A percentile compares a stretch with the other conserved stretches of the same genome.
Conservation (phyloP, 1,139 yeast species). For the Geotrichum australiense region DNA sequence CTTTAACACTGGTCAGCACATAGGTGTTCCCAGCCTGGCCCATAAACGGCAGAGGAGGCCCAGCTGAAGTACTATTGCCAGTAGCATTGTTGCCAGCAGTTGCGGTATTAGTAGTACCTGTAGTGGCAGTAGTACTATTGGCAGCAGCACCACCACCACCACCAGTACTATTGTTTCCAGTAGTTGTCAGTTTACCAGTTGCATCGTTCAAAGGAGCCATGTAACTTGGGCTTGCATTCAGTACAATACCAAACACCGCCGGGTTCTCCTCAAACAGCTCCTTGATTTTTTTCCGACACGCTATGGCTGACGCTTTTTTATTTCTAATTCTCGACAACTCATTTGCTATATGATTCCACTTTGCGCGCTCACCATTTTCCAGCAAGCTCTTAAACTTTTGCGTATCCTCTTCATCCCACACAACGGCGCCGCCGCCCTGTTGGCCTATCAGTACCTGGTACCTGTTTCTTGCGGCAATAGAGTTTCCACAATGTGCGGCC, state of each 20-base stretch:
- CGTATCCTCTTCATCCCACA: conserved; percentile 58
- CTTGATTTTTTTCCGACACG: conserved; percentile 50
- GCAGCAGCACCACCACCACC: no score
- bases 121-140: no score
- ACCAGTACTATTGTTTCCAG: no score
- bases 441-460: conserved; percentile 79
- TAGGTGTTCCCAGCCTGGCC: no score
- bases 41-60: no score
- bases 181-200: no score
- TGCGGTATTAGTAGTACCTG: no score
- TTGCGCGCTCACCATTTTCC: conserved; percentile 66
- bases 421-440: conserved; percentile 67
- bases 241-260: conserved; percentile 41
- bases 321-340: conserved; percentile 58
- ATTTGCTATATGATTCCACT: conserved; percentile 57
- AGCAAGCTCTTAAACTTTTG: conserved; percentile 45
- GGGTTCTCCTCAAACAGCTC: conserved; percentile 54
- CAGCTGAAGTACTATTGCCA: no score
- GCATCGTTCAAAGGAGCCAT: no score
- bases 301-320: conserved; percentile 46
- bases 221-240: conserved; percentile 3
- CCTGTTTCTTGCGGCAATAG: conserved; percentile 68
- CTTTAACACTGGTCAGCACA: no score
- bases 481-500: conserved; percentile 56
- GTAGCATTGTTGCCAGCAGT: no score